Base-by-base conservation (phyloP, 495 filamentous ascomycete species). In the Terfezia boudieri region DNA sequence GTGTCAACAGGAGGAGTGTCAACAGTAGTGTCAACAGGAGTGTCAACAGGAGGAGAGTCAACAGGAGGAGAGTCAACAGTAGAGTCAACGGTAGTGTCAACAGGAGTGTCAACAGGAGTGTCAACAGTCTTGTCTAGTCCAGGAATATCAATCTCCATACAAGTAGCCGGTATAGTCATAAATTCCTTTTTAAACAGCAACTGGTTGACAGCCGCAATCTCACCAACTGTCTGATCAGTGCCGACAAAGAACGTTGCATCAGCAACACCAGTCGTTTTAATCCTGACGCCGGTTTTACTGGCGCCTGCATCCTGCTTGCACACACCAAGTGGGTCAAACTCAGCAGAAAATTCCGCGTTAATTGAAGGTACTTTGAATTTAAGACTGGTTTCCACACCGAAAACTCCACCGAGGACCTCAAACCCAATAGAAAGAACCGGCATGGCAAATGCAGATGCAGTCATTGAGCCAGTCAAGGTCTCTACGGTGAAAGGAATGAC, bases 371-470 rank as follows among this genome's bases (percentile, higher is more conserved):
- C 49, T 12, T 32, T 20, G 49, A 51, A 32, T 23, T 51, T 51
- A 2, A 51, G 4, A 32, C 16, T 32, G 5, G 49, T 32, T 23
- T 51, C 49, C n/a, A 9, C n/a, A 17, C 49, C 49, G 23, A 51
- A 51, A 14, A 20, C 41, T 32, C 23, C 16, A 51, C 49, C 49
- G 49, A 51, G 49, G 22, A 69, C 36, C 2, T 69, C 66, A 23
- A 67, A 36, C 8, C 60, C 66, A 49, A 69, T 61, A 8, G 59
- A 54, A n/a, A 69, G 37, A 38, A 66, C 62, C 0, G 66, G 67
- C 35, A 63, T 59, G n/a, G 66, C 67, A 36, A 60, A 58, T 1
- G 64, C 64, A n/a, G 53, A 32, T n/a, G 67, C 36, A 20, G 55
- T 58, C 11, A 66, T 36, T 0, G 57, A 48, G 4, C 57, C 62